Evolutionary conservation across 179 eudicot genomes (phyloP).

Genomic region (Heliamphora pulchella): DNA sequence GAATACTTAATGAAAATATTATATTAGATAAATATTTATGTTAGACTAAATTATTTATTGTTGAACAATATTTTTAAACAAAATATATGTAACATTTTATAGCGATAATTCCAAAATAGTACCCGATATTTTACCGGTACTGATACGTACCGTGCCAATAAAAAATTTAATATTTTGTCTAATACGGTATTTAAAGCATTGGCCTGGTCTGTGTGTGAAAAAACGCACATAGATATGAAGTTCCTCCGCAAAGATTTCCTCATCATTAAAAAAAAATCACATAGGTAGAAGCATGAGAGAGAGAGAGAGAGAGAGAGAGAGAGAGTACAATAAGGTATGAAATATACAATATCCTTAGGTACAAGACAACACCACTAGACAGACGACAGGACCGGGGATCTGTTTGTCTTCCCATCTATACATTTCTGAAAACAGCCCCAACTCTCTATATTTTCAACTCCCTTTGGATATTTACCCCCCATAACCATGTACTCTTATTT

Average conservation of each 20-base stretch:
- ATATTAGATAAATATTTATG: too few relatives aligned
- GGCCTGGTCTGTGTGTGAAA: too few relatives aligned
- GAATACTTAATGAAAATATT: too few relatives aligned
- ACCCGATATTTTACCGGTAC: too few relatives aligned
- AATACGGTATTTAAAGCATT: too few relatives aligned
- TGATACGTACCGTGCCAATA: too few relatives aligned
- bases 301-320: slow-evolving; percentile 2
- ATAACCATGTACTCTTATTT: slow-evolving; percentile 15
- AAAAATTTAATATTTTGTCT: too few relatives aligned
- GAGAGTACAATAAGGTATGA: slow-evolving; percentile 8
- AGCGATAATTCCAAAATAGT: too few relatives aligned
- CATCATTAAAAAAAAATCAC: neutral
- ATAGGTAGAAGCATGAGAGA: neutral
- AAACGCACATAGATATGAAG: too few relatives aligned
- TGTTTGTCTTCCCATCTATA: slow-evolving; percentile 12
- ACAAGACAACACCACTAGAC: neutral
- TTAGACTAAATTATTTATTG: too few relatives aligned
- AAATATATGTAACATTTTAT: too few relatives aligned
- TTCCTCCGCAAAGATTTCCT: neutral
- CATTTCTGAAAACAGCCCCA: slow-evolving; percentile 25
- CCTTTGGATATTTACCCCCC: slow-evolving; percentile 15
- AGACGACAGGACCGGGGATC: neutral
- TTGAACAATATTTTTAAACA: too few relatives aligned
- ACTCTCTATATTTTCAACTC: neutral
- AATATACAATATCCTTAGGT: slow-evolving; percentile 4